phyloP scores from a whole-genome alignment of 2,329 filamentous ascomycete genomes.

The Penicillium crustosum region DNA sequence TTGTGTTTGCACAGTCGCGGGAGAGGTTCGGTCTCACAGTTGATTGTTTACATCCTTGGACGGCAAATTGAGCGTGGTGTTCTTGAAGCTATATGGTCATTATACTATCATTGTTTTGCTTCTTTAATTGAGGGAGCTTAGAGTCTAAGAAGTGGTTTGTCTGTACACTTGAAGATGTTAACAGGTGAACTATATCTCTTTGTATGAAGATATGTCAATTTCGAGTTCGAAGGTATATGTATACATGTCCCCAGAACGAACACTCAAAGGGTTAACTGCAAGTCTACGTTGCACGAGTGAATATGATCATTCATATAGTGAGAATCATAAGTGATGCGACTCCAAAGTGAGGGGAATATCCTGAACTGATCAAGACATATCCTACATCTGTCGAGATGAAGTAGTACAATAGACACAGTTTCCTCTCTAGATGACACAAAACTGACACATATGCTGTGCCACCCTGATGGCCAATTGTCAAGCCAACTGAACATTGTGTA shows the following conservation, averaged over 20 bases:
- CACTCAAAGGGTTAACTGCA: background rate
- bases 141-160: background rate
- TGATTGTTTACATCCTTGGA: background rate
- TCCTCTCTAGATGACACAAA: background rate
- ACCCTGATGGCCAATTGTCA: background rate
- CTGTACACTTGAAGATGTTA: no score
- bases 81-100: background rate
- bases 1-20: background rate
- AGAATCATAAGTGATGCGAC: background rate
- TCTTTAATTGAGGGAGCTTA: no score
- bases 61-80: background rate
- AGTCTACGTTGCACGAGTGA: background rate
- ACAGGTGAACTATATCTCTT: background rate
- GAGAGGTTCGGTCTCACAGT: background rate
- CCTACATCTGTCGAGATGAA: background rate
- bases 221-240: background rate
- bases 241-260: background rate
- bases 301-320: background rate
- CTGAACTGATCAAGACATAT: background rate
- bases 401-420: background rate
- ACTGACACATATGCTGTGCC: conserved; percentile 2
- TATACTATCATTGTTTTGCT: background rate
- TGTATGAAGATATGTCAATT: no score
- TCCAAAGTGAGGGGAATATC: background rate
- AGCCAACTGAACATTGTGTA: background rate